These are phyloP conservation scores for Botrytis tulipae DNA, from an alignment of 2,329 filamentous ascomycete genomes.

Conservation along the genomic window DNA sequence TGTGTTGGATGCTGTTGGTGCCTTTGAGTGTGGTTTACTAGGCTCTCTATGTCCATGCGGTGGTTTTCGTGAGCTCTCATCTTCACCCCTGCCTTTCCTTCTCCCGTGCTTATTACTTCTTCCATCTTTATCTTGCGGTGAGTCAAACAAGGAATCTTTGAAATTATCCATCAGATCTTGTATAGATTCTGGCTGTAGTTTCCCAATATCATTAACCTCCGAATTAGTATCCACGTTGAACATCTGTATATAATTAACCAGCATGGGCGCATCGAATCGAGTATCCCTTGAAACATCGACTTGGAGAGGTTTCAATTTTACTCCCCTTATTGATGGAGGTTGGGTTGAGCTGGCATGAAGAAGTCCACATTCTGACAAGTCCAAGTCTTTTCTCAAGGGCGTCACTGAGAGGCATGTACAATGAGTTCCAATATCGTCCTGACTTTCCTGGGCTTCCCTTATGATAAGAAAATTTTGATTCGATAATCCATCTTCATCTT, in stretches of 20 bases:
- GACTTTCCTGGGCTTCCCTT: not conserved
- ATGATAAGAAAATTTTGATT: not conserved
- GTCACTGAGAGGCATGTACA: conserved; percentile 6
- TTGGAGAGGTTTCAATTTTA: not conserved
- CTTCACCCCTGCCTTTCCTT: not conserved
- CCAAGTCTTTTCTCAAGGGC: not conserved
- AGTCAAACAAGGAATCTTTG: not conserved
- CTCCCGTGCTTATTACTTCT: not conserved
- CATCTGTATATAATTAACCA: conserved; percentile 5
- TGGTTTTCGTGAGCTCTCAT: not conserved
- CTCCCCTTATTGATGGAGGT: not conserved
- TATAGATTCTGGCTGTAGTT: not conserved
- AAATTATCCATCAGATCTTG: conserved; percentile 5
- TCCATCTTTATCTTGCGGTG: not conserved
- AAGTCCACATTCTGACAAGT: not conserved
- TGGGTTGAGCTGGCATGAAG: not conserved
- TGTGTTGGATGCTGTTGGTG: not conserved
- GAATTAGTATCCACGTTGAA: conserved; percentile 6
- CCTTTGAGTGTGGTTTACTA: not conserved
- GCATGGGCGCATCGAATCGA: not conserved
- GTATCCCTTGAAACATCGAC: not conserved
- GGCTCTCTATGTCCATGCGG: not conserved
- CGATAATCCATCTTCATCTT: not conserved
- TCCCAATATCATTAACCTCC: conserved; percentile 1
- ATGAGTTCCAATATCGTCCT: not conserved